Evolutionary conservation across 306 rosid species (phyloP).

Genomic region (Malus fusca): DNA sequence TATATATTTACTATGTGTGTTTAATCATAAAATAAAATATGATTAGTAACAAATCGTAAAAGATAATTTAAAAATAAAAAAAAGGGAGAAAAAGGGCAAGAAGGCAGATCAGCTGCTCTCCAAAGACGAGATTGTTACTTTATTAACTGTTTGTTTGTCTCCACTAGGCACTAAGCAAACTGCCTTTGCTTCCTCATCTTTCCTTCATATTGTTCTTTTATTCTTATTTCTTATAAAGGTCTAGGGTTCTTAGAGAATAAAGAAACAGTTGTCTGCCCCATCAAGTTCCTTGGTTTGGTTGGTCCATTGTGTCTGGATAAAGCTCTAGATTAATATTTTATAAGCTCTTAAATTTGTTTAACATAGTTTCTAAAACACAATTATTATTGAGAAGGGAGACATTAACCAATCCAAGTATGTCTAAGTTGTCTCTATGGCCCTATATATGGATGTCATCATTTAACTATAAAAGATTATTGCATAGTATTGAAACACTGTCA

Average conservation of each 20-base stretch:
- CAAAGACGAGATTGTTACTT: not conserved
- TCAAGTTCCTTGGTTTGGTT: not conserved
- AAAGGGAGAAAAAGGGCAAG: not conserved
- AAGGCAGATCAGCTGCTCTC: slow-evolving; percentile 8
- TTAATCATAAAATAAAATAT: not conserved
- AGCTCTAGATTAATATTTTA: not conserved
- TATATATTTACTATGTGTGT: not conserved
- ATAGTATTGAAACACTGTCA: not conserved
- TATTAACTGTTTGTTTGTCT: slow-evolving; percentile 8
- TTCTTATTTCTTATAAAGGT: not conserved
- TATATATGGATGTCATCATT: not conserved
- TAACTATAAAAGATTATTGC: too few species aligned
- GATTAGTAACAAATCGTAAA: not conserved
- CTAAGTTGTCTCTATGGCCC: not conserved
- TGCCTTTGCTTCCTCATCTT: not conserved
- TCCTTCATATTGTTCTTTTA: not conserved
- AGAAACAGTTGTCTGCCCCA: not conserved
- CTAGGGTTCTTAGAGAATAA: not conserved
- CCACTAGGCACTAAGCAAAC: not conserved
- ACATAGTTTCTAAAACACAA: not conserved
- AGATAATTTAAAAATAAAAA: not conserved
- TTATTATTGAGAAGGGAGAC: not conserved
- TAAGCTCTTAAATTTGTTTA: not conserved
- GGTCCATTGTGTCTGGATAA: slow-evolving; percentile 7
- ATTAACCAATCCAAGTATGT: not conserved